Conservation (phyloP, 2,329 filamentous ascomycete genomes). For the Pyrenochaeta sp. region DNA sequence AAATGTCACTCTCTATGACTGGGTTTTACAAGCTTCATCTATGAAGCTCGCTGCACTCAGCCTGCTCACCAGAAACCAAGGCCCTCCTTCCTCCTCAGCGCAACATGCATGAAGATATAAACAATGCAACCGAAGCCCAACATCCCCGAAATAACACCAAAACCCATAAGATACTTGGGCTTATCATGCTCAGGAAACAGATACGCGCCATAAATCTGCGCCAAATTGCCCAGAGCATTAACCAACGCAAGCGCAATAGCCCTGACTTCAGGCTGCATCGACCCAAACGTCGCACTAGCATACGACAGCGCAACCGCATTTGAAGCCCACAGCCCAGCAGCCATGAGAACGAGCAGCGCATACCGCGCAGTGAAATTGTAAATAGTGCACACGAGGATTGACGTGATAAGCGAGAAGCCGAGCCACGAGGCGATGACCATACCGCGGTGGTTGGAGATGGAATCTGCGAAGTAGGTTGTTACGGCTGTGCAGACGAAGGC, state of each 20-base stretch:
- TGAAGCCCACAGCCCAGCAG: slow-evolving; percentile 62
- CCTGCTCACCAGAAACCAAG: background rate
- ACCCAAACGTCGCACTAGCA: slow-evolving; percentile 61
- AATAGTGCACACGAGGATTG: slow-evolving; percentile 52
- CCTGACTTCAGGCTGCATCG: slow-evolving; percentile 60
- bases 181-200: slow-evolving; percentile 60
- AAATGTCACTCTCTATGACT: background rate
- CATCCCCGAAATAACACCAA: slow-evolving; percentile 45
- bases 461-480: slow-evolving; percentile 60
- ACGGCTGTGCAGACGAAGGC: slow-evolving; percentile 60
- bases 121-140: slow-evolving; percentile 39
- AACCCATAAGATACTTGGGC: slow-evolving; percentile 55
- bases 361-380: slow-evolving; percentile 64
- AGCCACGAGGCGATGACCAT: slow-evolving; percentile 61
- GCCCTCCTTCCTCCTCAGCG: slow-evolving; percentile 36
- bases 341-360: slow-evolving; percentile 64
- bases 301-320: slow-evolving; percentile 63
- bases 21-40: background rate
- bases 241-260: slow-evolving; percentile 63
- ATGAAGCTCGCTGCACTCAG: background rate
- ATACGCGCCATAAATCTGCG: slow-evolving; percentile 64
- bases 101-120: slow-evolving; percentile 41
- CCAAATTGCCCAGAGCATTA: slow-evolving; percentile 63
- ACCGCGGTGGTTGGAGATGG: slow-evolving; percentile 56
- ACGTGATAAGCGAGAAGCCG: slow-evolving; percentile 48